Conservation (phyloP, 1,284 basidiomycete genomes). For the Ustilago shanxiensis region DNA sequence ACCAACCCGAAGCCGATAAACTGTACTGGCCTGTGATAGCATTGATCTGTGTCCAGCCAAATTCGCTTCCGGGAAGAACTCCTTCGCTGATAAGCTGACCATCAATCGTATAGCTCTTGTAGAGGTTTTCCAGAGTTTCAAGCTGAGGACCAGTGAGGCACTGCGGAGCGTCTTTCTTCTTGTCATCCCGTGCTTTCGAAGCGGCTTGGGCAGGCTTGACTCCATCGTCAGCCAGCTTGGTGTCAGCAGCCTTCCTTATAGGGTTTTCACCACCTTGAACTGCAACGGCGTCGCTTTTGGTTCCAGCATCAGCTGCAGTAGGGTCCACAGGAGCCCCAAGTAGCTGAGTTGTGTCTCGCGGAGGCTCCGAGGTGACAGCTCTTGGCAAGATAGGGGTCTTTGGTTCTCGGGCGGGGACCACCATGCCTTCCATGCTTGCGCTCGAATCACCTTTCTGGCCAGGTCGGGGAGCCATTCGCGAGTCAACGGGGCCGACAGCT, state of each 20-base stretch:
- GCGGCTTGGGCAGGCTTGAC: not conserved
- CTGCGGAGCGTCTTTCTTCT: conserved; percentile 3
- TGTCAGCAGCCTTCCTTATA: not conserved
- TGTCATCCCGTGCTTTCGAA: not conserved
- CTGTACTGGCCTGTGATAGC: conserved; percentile 34
- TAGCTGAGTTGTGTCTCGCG: not conserved
- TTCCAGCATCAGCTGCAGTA: not conserved
- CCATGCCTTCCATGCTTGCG: not conserved
- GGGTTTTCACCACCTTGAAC: not conserved
- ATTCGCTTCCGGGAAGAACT: conserved; percentile 41
- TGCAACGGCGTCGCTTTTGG: not conserved
- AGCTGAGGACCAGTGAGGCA: conserved; percentile 45
- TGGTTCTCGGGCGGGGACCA: not conserved
- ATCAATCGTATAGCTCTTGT: conserved; percentile 23
- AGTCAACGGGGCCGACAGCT: not conserved
- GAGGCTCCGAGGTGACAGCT: not conserved
- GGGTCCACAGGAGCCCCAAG: not conserved
- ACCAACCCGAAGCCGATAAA: conserved; percentile 34
- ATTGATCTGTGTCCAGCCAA: conserved; percentile 25
- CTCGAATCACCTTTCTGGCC: not conserved
- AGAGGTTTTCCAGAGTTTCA: conserved; percentile 43
- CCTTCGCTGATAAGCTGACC: conserved; percentile 39
- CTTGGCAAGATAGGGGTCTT: conserved; percentile 15
- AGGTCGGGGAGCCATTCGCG: too few species aligned
- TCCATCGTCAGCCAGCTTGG: not conserved